A percentile compares a stretch with the other conserved stretches of the same genome.
Conservation (phyloP, 139 green algal species). For the Choricystis sp. region DNA sequence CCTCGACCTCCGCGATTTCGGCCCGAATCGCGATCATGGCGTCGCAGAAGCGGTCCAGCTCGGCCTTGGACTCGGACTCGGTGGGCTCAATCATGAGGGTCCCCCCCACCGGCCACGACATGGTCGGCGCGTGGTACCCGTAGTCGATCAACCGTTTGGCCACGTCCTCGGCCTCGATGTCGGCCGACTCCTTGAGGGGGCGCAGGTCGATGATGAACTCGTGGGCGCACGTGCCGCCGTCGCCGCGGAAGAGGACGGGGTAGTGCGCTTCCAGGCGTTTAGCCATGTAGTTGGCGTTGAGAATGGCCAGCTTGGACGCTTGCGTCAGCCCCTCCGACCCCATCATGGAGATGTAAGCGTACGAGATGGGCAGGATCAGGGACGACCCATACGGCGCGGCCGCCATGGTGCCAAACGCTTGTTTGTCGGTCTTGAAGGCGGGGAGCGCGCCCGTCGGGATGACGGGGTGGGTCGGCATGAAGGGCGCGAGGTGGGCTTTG, state of each 20-base stretch:
- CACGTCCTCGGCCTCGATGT: slow-evolving; percentile 85
- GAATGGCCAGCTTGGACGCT: slow-evolving; percentile 67
- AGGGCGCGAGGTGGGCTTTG: slow-evolving; percentile 92
- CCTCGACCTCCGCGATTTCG: slow-evolving; percentile 77
- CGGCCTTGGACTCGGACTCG: slow-evolving; percentile 75
- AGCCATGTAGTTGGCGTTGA: slow-evolving; percentile 99
- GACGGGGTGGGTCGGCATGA: slow-evolving; percentile 88
- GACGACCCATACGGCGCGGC: slow-evolving; percentile 86
- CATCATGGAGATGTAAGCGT: slow-evolving; percentile 98
- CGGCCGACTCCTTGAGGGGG: slow-evolving; percentile 63
- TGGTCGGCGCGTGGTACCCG: slow-evolving; percentile 96
- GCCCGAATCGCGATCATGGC: slow-evolving; percentile 89
- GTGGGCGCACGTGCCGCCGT: slow-evolving; percentile 89
- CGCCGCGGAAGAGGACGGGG: slow-evolving; percentile 69
- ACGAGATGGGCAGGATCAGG: slow-evolving; percentile 98
- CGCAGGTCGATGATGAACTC: slow-evolving; percentile 98
- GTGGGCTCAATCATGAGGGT: slow-evolving; percentile 99
- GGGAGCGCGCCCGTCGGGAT: slow-evolving; percentile 61
- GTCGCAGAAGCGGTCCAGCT: slow-evolving; percentile 87
- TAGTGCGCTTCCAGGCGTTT: slow-evolving; percentile 67
- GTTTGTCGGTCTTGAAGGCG: slow-evolving; percentile 27
- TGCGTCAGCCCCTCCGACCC: slow-evolving; percentile 68
- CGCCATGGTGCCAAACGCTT: slow-evolving; percentile 81
- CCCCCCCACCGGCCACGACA: slow-evolving; percentile 93
- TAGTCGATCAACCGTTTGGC: slow-evolving; percentile 99